Percentiles rank a stretch among this genome's conserved stretches.
Evolutionary conservation across 2,329 filamentous ascomycete genomes (phyloP).

Genomic region (Ophiocordyceps camponoti-leonardi): DNA sequence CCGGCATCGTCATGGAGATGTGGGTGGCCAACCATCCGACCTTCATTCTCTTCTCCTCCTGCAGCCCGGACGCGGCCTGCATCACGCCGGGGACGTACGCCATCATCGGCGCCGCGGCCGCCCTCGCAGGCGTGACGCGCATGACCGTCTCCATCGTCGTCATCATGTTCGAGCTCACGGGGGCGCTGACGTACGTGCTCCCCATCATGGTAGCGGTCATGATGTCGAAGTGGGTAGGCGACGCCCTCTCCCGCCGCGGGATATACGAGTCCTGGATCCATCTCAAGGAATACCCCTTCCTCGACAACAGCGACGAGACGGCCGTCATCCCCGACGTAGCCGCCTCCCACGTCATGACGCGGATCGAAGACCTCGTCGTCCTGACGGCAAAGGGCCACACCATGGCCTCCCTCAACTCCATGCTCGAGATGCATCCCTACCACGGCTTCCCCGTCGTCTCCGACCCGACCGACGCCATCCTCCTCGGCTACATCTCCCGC

Average conservation of each 20-base stretch:
- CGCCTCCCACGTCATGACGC: constrained; percentile 79
- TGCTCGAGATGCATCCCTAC: constrained; percentile 64
- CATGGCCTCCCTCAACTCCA: constrained; percentile 57
- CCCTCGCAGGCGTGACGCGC: constrained; percentile 93
- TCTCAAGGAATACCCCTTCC: constrained; percentile 92
- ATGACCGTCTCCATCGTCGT: constrained; percentile 93
- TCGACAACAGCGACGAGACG: constrained; percentile 89
- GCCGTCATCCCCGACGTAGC: constrained; percentile 92
- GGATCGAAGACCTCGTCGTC: constrained; percentile 57
- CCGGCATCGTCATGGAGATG: constrained; percentile 89
- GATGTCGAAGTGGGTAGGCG: constrained; percentile 83
- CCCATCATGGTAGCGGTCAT: constrained; percentile 99
- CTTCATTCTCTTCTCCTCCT: constrained; percentile 74
- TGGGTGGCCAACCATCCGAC: constrained; percentile 70
- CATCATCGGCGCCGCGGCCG: constrained; percentile 80
- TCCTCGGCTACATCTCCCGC: constrained; percentile 83
- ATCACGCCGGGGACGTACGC: constrained; percentile 97
- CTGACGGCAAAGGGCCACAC: constrained; percentile 60
- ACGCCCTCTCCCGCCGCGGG: constrained; percentile 79
- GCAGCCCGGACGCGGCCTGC: constrained; percentile 79
- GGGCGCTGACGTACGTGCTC: constrained; percentile 90
- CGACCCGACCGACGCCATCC: constrained; percentile 46
- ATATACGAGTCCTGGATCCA: constrained; percentile 98
- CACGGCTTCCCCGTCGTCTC: constrained; percentile 91
- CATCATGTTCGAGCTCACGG: constrained; percentile 98